Base-by-base conservation (phyloP, 2,329 filamentous ascomycete genomes). In the Epichloe gansuensis region DNA sequence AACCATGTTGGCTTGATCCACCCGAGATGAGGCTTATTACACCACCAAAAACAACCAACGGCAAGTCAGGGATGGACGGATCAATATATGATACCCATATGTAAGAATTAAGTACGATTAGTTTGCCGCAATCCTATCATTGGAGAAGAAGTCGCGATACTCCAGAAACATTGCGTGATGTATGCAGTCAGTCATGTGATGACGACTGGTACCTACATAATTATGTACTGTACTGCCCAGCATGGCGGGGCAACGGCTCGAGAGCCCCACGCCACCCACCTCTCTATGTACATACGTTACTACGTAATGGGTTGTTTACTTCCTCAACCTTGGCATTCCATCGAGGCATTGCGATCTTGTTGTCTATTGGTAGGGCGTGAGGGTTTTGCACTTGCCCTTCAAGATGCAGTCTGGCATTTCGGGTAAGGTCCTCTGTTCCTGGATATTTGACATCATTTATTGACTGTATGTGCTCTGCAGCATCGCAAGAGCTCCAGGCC, bases 351-450 rank as follows among this genome's bases (percentile, higher is more conserved):
- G 39, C 13, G 41, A 53, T 42, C 39, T 28, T 39, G n/a, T n/a
- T 17, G 41, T 41, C 21, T 39, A 28, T 37, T 39, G 43, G 28
- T 21, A 38, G 17, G 25, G 12, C 17, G 28, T 11, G 6, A 44
- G 21, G 25, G 15, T 5, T 12, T 17, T 11, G 25, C 43, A n/a
- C n/a, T 46, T n/a, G 37, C 15, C 21, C 8, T n/a, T 23, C 7
- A 51, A 35, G 6, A 89, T 89, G 86, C 85, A 90, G 74, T 89
- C 86, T 38, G 85, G 86, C 69, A 89, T 89, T 61, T 81, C 83
- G 69, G 85, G 85, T 85, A 74, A 49, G 63, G 52, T 4, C 45
- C 44, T 31, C 47, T 44, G n/a, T 50, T 48, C 28, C 2, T 31
- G 12, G 3, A 12, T 21, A 17, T 9, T 17, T 25, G 5, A 15